These are phyloP conservation scores for Pichia exigua DNA, from an alignment of 805 yeast genomes.

Conservation along the genomic window DNA sequence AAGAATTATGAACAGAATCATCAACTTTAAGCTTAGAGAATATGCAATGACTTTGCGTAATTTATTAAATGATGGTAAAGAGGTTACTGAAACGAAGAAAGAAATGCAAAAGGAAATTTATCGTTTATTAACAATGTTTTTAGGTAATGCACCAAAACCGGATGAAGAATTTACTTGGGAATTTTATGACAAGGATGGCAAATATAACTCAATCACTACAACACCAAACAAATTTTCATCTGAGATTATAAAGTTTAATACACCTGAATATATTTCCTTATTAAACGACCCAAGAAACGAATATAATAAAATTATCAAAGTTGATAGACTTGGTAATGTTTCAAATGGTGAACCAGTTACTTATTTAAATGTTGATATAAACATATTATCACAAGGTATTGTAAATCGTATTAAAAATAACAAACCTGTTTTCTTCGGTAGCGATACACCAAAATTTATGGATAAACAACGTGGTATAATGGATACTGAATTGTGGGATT, in stretches of 20 bases:
- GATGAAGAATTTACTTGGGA: conserved; percentile 66
- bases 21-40: conserved; percentile 68
- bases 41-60: conserved; percentile 64
- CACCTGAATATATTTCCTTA: conserved; percentile 50
- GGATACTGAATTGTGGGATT: conserved; percentile 65
- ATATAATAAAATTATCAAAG: conserved; percentile 54
- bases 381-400: conserved; percentile 50
- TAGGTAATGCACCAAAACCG: conserved; percentile 78
- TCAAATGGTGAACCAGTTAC: conserved; percentile 61
- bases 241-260: conserved; percentile 45
- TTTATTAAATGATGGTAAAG: conserved; percentile 31
- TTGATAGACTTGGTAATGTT: conserved; percentile 70
- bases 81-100: conserved; percentile 28
- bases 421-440: conserved; percentile 82
- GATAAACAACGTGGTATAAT: conserved; percentile 59
- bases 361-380: conserved; percentile 62
- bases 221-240: conserved; percentile 63
- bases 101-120: conserved; percentile 54
- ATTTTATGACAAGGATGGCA: conserved; percentile 59
- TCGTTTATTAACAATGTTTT: conserved; percentile 54
- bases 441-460: conserved; percentile 78
- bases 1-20: conserved; percentile 45
- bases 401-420: conserved; percentile 61
- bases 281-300: conserved; percentile 79
- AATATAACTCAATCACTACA: conserved; percentile 37